Evolutionary conservation across 2,329 filamentous ascomycete genomes (phyloP).

Genomic region (Curvularia sp.): DNA sequence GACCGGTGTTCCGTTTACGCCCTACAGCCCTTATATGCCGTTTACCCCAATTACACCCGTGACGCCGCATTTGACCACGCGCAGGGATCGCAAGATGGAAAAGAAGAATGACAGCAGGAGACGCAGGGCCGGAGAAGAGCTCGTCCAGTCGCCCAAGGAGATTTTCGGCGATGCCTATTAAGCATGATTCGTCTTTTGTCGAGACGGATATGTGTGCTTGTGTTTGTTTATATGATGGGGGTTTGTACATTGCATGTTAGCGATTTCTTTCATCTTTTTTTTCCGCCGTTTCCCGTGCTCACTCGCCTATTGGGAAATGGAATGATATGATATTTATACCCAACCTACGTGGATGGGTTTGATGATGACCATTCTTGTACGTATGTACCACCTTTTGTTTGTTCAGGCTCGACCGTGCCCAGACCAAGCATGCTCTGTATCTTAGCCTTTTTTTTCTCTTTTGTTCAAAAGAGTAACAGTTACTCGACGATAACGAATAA

Average conservation of each 20-base stretch:
- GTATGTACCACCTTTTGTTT: neutral
- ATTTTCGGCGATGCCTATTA: conserved; percentile 50
- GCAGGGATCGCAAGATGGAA: conserved; percentile 73
- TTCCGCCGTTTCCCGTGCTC: neutral
- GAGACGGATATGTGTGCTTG: neutral
- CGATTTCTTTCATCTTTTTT: neutral
- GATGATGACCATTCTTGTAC: neutral
- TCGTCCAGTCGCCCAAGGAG: conserved; percentile 49
- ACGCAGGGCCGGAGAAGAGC: conserved; percentile 48
- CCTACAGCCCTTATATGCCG: conserved; percentile 81
- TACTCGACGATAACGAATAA: neutral
- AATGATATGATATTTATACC: neutral
- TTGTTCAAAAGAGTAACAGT: neutral
- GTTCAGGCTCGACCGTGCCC: neutral
- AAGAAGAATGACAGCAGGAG: conserved; percentile 67
- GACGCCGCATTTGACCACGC: conserved; percentile 76
- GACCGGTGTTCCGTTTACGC: conserved; percentile 68
- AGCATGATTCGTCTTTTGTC: neutral
- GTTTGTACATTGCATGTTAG: neutral
- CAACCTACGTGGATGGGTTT: neutral
- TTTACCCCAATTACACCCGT: conserved; percentile 77
- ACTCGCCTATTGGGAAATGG: neutral
- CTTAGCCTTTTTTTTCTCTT: neutral
- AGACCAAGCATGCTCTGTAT: neutral
- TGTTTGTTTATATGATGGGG: neutral